phyloP scores from a whole-genome alignment of 2,329 filamentous ascomycete genomes.

The Aspergillus pseudoviridinutans region DNA sequence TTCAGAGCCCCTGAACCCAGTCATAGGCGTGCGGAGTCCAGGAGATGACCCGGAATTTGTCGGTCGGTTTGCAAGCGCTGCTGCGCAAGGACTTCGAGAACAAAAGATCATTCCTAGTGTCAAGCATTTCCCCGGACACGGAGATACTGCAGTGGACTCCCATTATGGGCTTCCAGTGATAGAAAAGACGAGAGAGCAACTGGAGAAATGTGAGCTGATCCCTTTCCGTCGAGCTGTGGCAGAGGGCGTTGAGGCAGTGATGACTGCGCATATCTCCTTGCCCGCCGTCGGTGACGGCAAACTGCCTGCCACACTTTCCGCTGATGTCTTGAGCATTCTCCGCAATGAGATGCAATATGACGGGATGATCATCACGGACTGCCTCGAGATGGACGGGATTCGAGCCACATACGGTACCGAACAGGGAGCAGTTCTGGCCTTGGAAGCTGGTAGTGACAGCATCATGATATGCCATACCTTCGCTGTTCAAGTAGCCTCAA shows the following conservation, averaged over 20 bases:
- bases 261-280: constrained; percentile 45
- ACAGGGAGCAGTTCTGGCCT: constrained; percentile 37
- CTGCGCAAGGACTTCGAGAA: constrained; percentile 36
- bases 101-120: constrained; percentile 40
- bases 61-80: constrained; percentile 38
- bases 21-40: constrained; percentile 42
- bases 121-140: constrained; percentile 47
- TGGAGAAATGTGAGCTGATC: constrained; percentile 41
- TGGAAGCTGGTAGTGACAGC: constrained; percentile 44
- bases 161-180: constrained; percentile 42
- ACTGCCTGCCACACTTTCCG: constrained; percentile 40
- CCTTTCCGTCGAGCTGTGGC: constrained; percentile 42
- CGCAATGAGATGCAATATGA: constrained; percentile 43
- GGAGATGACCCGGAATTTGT: constrained; percentile 42
- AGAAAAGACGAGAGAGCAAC: constrained; percentile 31
- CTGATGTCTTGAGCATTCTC: constrained; percentile 35
- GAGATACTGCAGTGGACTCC: constrained; percentile 43
- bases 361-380: constrained; percentile 44
- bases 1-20: constrained; percentile 42
- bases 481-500: constrained; percentile 38
- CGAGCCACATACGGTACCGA: constrained; percentile 40
- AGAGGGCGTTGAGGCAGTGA: constrained; percentile 42
- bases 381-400: constrained; percentile 45
- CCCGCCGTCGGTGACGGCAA: constrained; percentile 30
- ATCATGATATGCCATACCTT: constrained; percentile 46